Evolutionary conservation across 1,139 yeast species (phyloP).

Genomic region (Suhomyces bribrorum): DNA sequence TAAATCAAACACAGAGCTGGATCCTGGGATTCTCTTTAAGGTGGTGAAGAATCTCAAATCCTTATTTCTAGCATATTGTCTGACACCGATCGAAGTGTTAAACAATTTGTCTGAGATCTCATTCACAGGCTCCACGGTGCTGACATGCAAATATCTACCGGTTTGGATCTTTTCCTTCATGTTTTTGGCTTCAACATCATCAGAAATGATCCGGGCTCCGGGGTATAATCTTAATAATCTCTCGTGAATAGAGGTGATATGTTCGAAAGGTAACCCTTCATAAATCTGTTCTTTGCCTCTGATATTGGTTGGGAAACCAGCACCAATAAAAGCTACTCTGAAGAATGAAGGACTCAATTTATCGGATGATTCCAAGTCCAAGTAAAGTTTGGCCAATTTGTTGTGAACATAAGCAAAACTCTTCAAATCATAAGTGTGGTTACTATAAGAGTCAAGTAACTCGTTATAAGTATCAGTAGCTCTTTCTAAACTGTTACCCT

Average conservation of each 20-base stretch:
- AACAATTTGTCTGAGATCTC: constrained; percentile 52
- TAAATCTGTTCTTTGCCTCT: constrained; percentile 78
- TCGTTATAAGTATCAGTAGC: constrained; percentile 60
- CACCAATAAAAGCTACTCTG: constrained; percentile 78
- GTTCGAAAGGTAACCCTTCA: constrained; percentile 88
- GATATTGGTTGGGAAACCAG: constrained; percentile 78
- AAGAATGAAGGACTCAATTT: constrained; percentile 77
- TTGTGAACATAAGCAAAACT: constrained; percentile 76
- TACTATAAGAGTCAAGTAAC: constrained; percentile 72
- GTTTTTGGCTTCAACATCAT: constrained; percentile 61
- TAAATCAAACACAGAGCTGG: constrained; percentile 69
- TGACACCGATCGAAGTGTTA: constrained; percentile 57
- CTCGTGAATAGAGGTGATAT: constrained; percentile 80
- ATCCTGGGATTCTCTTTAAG: constrained; percentile 73
- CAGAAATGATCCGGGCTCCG: constrained; percentile 73
- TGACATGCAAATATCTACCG: constrained; percentile 75
- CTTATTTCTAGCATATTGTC: constrained; percentile 70
- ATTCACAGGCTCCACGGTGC: constrained; percentile 68
- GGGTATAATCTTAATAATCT: constrained; percentile 75
- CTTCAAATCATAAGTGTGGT: constrained; percentile 70
- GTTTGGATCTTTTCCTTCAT: constrained; percentile 53
- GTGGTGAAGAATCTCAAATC: constrained; percentile 70
- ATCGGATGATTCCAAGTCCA: constrained; percentile 68
- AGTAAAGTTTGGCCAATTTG: constrained; percentile 67
- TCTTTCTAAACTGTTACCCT: constrained; percentile 51